Evolutionary conservation across 208 protist genomes (phyloP), one percentile per base, ranked within the genome.

Genomic region (Trypanosoma vivax): DNA sequence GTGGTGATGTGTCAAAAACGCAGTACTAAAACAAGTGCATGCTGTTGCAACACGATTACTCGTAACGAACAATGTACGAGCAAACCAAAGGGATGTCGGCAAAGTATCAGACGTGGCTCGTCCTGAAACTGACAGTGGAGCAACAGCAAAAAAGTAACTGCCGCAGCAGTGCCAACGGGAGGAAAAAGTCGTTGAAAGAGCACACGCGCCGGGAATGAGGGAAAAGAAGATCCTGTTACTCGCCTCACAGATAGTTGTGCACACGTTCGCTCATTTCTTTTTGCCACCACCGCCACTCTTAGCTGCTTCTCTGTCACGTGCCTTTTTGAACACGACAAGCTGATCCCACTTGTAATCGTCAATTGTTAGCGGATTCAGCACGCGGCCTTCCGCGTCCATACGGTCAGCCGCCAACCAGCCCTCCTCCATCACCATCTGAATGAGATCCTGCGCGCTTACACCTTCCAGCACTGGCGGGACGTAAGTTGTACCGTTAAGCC

Each of bases 341-440:
- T 94, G 72, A 25, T 94, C 79, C 86, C 86, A 94, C 56, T 90
- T 94, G 69, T 94, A 94, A 50, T 94, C 86, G 45, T 94, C 86
- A 49, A 94, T 94, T 16, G 82, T 83, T 29, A 94, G 59, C 7
- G 86, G 86, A 59, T 90, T 86, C 24, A 94, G 59, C 57, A 69
- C 65, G 30, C 77, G 79, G 5, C 86, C 86, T 58, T 70, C 72
- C 14, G 88, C 88, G 29, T 67, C 68, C 80, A 94, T 88, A n/a
- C 79, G 72, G 47, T 94, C 88, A n/a, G 78, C 79, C 28, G 80
- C 79, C 11, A 94, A 57, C 82, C 83, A 94, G 21, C 82, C 83
- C 72, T 88, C 70, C 68, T 94, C 88, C 88, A 94, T 94, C 37
- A 94, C 78, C 80, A 88, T 92, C 62, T 94, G 88, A 56, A 92